Percentiles rank a stretch among this genome's conserved stretches.
Conservation (phyloP, 441 rosid species). For the Arabidopsis hybrid region DNA sequence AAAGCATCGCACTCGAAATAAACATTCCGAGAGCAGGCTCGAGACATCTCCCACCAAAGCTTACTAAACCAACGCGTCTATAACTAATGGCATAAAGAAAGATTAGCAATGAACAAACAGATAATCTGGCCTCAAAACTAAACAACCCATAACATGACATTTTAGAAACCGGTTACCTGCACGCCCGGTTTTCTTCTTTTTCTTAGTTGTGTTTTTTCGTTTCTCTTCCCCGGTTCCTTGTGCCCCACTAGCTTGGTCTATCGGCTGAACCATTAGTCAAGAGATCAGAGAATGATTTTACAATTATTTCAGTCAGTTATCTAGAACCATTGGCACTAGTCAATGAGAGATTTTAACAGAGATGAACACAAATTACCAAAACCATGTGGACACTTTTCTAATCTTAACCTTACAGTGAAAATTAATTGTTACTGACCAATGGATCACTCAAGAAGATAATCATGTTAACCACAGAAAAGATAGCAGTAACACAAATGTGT, state of each 20-base stretch:
- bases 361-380: neutral
- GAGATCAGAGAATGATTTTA: constrained; percentile 37
- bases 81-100: neutral
- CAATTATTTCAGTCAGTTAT: constrained; percentile 1
- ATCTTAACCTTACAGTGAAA: neutral
- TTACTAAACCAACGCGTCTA: neutral
- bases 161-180: constrained; percentile 48
- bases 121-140: neutral
- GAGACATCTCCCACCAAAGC: constrained; percentile 3
- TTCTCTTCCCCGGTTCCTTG: constrained; percentile 47
- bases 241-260: constrained; percentile 39
- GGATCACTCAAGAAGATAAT: neutral
- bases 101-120: neutral
- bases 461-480: neutral
- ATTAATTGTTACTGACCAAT: neutral
- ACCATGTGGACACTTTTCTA: neutral
- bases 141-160: constrained; percentile 13
- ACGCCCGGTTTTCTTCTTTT: constrained; percentile 51
- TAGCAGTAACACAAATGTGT: neutral
- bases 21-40: neutral
- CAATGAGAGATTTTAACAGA: neutral
- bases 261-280: constrained; percentile 44
- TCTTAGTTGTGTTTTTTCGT: constrained; percentile 45
- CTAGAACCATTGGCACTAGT: neutral
- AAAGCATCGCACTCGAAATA: neutral